Percentiles rank a stretch among this genome's conserved stretches.
Evolutionary conservation across 371 early-diverging fungal genomes (phyloP).

Genomic region (Choanephora cucurbitarum): DNA sequence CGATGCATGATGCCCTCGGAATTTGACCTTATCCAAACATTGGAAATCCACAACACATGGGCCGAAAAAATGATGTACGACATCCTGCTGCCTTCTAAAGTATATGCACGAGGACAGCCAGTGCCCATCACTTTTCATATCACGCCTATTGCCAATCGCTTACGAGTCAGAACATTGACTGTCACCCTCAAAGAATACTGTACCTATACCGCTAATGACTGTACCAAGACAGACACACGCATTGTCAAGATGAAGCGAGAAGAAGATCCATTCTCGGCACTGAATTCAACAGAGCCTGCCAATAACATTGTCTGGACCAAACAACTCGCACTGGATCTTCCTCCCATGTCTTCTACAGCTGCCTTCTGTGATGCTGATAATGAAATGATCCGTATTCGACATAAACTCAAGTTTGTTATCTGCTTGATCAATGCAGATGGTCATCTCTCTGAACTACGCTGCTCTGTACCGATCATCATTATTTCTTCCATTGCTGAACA

Average conservation of each 20-base stretch:
- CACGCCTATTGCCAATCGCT: slow-evolving; percentile 33
- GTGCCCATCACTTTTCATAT: slow-evolving; percentile 45
- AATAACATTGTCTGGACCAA: slow-evolving; percentile 21
- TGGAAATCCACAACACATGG: slow-evolving; percentile 49
- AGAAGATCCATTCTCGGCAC: slow-evolving; percentile 29
- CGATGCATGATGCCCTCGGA: slow-evolving; percentile 42
- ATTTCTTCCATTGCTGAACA: slow-evolving; percentile 38
- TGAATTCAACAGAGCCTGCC: slow-evolving; percentile 8
- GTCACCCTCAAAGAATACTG: slow-evolving; percentile 46
- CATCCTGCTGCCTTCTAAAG: slow-evolving; percentile 40
- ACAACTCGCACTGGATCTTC: slow-evolving; percentile 27
- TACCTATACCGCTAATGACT: slow-evolving; percentile 35
- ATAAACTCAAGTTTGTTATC: slow-evolving; percentile 43
- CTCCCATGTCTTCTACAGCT: slow-evolving; percentile 33
- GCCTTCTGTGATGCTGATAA: slow-evolving; percentile 45
- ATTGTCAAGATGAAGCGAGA: slow-evolving; percentile 21
- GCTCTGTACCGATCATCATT: slow-evolving; percentile 36
- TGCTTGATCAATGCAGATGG: slow-evolving; percentile 39
- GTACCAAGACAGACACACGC: slow-evolving; percentile 44
- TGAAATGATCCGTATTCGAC: slow-evolving; percentile 47
- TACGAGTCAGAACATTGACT: slow-evolving; percentile 33
- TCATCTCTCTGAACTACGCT: slow-evolving; percentile 45
- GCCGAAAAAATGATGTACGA: slow-evolving; percentile 47
- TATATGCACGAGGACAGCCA: slow-evolving; percentile 36
- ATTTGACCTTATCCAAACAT: slow-evolving; percentile 32